Base-by-base conservation (phyloP, 106 monocot species). In the Vanilla planifolia region DNA sequence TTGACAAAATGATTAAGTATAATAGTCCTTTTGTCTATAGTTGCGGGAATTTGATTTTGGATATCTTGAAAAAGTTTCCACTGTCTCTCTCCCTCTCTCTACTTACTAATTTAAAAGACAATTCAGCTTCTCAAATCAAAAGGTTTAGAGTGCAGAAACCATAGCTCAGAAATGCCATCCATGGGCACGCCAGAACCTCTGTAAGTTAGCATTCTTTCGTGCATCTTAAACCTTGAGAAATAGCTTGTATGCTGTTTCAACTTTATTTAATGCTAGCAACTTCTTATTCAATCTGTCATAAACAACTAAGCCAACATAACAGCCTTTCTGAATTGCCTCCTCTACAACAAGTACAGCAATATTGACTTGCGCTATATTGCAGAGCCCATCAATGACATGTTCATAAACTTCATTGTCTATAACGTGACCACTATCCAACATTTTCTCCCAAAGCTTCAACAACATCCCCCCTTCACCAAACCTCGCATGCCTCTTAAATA, bases 341-440 rank as follows among this genome's bases (percentile, higher is more conserved):
- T 91, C 87, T 33, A 82, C 68, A 33, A 91, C 77, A 51, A 75
- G 62, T 3, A 91, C 91, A 64, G 91, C 96, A 79, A 46, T 79
- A 17, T 91, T 84, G 30, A 91, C 76, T 48, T 88, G 87, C 32
- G 91, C 86, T 33, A 67, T 56, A 65, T 98, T 98, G 70, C 91
- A 91, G 46, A 98, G 91, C 46, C 91, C 91, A 60, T 85, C 73
- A 30, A 98, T 65, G 33, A 98, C 81, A 68, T 82, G 79, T 44
- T 84, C 96, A 68, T 98, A 98, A 60, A 88, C 72, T 68, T 98
- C 91, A 28, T 70, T 74, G 66, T 98, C 91, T 51, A 84, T 79
- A 35, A 48, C 37, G 75, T 79, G 61, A 36, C 96, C 91, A 71
- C 66, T 67, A 4, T 84, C 74, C 63, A 91, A 87, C 91, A 98